Percentiles rank a stretch among this genome's conserved stretches.
phyloP scores from a whole-genome alignment of 768 basidiomycete species.

The Phaeolepiota aurea region DNA sequence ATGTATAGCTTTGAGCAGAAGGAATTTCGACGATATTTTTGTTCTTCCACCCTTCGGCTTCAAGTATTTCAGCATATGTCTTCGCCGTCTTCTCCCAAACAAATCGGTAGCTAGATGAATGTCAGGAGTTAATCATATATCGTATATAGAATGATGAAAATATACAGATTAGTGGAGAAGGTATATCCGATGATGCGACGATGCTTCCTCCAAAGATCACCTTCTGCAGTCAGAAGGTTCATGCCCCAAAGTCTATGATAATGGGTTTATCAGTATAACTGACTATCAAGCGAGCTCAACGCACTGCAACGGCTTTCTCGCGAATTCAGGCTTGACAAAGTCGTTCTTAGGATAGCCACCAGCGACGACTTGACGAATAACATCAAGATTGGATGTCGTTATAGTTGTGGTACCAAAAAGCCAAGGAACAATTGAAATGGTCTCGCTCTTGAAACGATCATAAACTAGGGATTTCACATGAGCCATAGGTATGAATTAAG shows the following conservation, averaged over 20 bases:
- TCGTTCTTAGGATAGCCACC: constrained; percentile 29
- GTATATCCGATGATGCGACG: neutral
- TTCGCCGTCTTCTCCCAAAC: neutral
- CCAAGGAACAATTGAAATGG: constrained; percentile 30
- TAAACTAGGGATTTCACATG: constrained; percentile 19
- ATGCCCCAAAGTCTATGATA: constrained; percentile 1
- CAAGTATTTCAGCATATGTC: neutral
- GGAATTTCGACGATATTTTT: neutral
- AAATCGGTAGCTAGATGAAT: neutral
- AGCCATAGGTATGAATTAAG: neutral
- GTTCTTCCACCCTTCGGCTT: neutral
- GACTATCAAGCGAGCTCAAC: no score
- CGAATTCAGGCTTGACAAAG: constrained; percentile 29
- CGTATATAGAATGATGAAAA: neutral
- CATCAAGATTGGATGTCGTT: constrained; percentile 37
- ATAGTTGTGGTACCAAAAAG: constrained; percentile 25
- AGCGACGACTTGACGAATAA: constrained; percentile 32
- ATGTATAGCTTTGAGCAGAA: constrained; percentile 5
- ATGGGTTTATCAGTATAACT: no score
- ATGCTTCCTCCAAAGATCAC: neutral
- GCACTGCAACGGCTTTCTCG: constrained; percentile 23
- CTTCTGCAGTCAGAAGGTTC: neutral
- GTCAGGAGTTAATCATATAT: neutral
- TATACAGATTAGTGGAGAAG: neutral
- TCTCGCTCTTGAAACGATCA: constrained; percentile 25